These are phyloP conservation scores for Pseudocercospora cruenta DNA, from an alignment of 2,329 filamentous ascomycete species.

Conservation along the genomic window DNA sequence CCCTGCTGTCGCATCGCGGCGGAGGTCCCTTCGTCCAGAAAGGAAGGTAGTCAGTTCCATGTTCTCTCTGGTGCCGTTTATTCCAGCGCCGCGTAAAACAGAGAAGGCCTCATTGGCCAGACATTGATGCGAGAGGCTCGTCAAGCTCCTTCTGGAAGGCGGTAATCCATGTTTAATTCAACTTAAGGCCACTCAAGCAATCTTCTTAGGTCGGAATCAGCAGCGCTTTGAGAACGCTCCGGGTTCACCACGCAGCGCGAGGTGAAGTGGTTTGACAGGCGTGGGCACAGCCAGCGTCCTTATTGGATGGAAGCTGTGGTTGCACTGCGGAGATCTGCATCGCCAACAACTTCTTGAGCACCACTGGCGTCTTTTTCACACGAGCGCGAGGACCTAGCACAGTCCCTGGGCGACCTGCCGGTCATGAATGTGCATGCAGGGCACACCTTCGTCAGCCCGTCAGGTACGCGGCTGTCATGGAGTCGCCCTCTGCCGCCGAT, in stretches of 20 bases:
- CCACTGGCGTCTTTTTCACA: not conserved
- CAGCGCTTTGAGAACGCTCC: not conserved
- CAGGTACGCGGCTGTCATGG: not conserved
- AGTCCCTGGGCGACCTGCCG: not conserved
- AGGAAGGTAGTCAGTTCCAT: conserved; percentile 18
- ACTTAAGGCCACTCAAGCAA: not conserved
- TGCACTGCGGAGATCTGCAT: not conserved
- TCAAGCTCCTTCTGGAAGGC: conserved; percentile 7
- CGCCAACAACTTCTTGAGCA: not conserved
- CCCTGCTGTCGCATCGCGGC: not conserved
- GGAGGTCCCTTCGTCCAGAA: not conserved
- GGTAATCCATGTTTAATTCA: not conserved
- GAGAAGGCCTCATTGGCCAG: not conserved
- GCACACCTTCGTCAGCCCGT: not conserved
- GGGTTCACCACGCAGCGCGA: not conserved
- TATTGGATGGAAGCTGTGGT: not conserved
- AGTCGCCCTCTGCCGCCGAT: not conserved
- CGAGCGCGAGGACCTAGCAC: not conserved
- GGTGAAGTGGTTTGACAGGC: not conserved
- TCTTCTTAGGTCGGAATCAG: not conserved
- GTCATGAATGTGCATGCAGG: not conserved
- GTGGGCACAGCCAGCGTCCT: not conserved
- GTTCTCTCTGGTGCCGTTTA: conserved; percentile 35
- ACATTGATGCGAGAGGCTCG: not conserved
- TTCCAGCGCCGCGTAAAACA: not conserved